Evolutionary conservation across 2,329 filamentous ascomycete genomes (phyloP), one percentile per base, ranked within the genome.

Genomic region (Monosporascus sp.): DNA sequence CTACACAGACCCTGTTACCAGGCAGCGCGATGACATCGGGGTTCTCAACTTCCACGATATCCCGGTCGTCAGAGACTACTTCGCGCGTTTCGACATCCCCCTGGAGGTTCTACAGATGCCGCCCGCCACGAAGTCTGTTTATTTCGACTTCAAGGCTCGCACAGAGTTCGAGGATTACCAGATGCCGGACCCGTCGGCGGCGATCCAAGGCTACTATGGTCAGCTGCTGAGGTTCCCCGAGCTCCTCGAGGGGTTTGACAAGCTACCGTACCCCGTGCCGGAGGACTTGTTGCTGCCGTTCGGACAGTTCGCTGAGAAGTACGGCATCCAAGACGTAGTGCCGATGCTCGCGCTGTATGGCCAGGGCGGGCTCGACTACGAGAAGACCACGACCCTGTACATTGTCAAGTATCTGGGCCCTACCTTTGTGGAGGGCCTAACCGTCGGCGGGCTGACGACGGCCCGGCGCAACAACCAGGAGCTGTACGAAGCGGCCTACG

Each of bases 1-100:
- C 2, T 74, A 74, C 54, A 60, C 42, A 3, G 14, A 42, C 18
- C 8, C 18, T 42, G 39, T 42, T 18, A 14, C 18, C 22, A 9
- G 39, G 18, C 39, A 42, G 39, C 39, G 7, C 9, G 18, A 20
- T 14, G 18, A 42, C 6, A 5, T 42, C 39, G 8, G 17, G 17
- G 39, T 18, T 2, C 11, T 42, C 39, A 6, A 2, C 18, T 42
- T 42, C 39, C 18, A 42, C 18, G 9, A 18, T 20, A 9, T 20
- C 39, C n/a, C 18, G 11, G 39, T 20, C 22, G 18, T 24, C 18
- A 18, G 18, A 18, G 39, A 42, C 18, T 42, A 42, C 39, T 18
- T 42, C 9, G 39, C 39, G 8, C 18, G 18, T 20, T 14, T 14
- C n/a, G 39, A 24, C 18, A 42, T 42, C 39, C 39, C 39, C 17